Evolutionary conservation across 2,329 filamentous ascomycete species (phyloP).

Genomic region (Fusarium sp.): DNA sequence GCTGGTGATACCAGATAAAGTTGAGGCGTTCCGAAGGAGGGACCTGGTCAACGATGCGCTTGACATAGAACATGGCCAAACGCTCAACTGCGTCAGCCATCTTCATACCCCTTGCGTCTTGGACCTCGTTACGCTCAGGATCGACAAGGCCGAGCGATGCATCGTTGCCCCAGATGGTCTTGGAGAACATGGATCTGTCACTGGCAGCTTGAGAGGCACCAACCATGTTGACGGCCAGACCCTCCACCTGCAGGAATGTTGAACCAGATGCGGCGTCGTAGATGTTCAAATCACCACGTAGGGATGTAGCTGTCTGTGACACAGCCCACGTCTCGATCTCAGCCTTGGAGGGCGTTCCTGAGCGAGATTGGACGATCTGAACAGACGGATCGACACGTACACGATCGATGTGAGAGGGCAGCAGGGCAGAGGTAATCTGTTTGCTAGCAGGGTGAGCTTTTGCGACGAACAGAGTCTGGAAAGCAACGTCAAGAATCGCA

Average conservation of each 20-base stretch:
- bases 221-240: not conserved
- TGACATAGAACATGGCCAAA: slow-evolving; percentile 2
- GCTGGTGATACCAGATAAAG: not conserved
- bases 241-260: not conserved
- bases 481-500: slow-evolving; percentile 1
- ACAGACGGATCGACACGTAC: not conserved
- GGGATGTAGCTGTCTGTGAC: not conserved
- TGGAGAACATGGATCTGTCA: slow-evolving; percentile 7
- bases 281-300: not conserved
- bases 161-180: slow-evolving; percentile 2
- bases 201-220: not conserved
- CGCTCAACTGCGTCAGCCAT: slow-evolving; percentile 5
- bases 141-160: not conserved
- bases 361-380: not conserved
- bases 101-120: slow-evolving; percentile 3
- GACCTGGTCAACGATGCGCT: not conserved
- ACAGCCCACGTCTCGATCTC: slow-evolving; percentile 4
- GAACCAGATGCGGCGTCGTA: not conserved
- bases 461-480: not conserved
- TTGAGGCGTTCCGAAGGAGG: not conserved
- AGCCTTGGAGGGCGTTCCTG: not conserved
- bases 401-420: not conserved
- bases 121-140: not conserved
- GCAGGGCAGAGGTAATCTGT: not conserved
- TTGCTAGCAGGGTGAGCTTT: slow-evolving; percentile 2